A percentile compares a stretch with the other conserved stretches of the same genome.
Conservation (phyloP, 768 basidiomycete species). For the Infundibulicybe gibba region DNA sequence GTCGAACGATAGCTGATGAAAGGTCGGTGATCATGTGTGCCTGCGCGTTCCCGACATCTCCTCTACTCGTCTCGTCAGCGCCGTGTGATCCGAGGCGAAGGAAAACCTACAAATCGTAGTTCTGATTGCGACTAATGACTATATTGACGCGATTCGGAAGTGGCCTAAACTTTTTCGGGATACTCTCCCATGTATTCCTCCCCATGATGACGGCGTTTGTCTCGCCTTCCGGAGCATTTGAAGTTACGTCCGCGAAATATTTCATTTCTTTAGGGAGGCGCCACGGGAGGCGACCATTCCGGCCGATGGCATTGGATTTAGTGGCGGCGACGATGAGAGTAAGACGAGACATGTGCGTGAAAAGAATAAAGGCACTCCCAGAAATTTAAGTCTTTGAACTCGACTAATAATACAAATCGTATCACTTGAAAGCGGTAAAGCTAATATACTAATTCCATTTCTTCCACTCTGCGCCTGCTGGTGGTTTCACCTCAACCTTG, state of each 20-base stretch:
- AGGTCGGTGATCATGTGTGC: conserved; percentile 37
- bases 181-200: conserved; percentile 96
- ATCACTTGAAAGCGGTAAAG: background rate
- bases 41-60: conserved; percentile 12
- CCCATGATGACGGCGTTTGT: conserved; percentile 92
- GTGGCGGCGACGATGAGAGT: conserved; percentile 96
- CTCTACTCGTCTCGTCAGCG: too few relatives aligned
- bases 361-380: background rate
- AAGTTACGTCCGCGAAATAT: conserved; percentile 85
- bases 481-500: conserved; percentile 76
- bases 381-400: too few relatives aligned
- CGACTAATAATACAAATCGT: background rate
- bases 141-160: conserved; percentile 74
- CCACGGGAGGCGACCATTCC: conserved; percentile 80
- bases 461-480: conserved; percentile 81
- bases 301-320: conserved; percentile 81
- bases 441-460: conserved; percentile 52
- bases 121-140: conserved; percentile 61
- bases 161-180: conserved; percentile 81
- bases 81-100: background rate
- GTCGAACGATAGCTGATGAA: conserved; percentile 33
- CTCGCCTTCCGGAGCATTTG: conserved; percentile 46
- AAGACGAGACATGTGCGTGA: conserved; percentile 52
- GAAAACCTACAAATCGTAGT: conserved; percentile 58
- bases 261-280: conserved; percentile 83